Evolutionary conservation across 1,284 basidiomycete species (phyloP).

Genomic region (Pascua sp.): DNA sequence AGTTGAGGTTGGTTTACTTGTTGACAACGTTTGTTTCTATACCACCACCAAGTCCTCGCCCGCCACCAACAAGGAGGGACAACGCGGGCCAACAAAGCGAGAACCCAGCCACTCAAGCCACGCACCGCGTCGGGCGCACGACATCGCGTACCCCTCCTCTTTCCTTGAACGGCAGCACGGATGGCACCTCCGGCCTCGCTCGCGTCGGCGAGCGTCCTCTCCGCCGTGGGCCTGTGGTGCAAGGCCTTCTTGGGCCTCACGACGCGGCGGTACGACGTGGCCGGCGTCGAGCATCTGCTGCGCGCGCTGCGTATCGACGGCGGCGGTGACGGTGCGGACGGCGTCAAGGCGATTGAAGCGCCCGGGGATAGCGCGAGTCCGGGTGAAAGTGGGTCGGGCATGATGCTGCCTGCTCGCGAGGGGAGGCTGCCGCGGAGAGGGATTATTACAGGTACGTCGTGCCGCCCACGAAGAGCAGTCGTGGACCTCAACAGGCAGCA

Average conservation of each 20-base stretch:
- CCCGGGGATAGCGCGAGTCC: constrained; percentile 10
- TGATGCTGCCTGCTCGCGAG: constrained; percentile 4
- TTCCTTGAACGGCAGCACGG: neutral
- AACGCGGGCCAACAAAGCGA: no score
- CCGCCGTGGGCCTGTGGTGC: constrained; percentile 62
- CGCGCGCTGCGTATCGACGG: constrained; percentile 57
- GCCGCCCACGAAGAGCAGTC: neutral
- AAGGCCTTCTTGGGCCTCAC: constrained; percentile 70
- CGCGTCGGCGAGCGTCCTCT: constrained; percentile 37
- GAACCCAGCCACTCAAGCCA: no score
- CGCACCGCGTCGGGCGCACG: no score
- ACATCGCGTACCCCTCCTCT: no score
- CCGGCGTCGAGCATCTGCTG: constrained; percentile 63
- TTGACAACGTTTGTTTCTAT: no score
- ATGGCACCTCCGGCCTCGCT: constrained; percentile 18
- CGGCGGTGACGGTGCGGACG: neutral
- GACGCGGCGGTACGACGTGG: constrained; percentile 62
- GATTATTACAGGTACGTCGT: constrained; percentile 67
- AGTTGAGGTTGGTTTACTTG: no score
- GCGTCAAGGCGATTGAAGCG: constrained; percentile 43
- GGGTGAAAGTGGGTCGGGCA: constrained; percentile 11
- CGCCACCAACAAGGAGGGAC: no score
- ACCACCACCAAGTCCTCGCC: no score
- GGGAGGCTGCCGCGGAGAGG: constrained; percentile 56
- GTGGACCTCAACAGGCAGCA: neutral